Base-by-base conservation (phyloP, 805 yeast species). In the Huiozyma sinensis region DNA sequence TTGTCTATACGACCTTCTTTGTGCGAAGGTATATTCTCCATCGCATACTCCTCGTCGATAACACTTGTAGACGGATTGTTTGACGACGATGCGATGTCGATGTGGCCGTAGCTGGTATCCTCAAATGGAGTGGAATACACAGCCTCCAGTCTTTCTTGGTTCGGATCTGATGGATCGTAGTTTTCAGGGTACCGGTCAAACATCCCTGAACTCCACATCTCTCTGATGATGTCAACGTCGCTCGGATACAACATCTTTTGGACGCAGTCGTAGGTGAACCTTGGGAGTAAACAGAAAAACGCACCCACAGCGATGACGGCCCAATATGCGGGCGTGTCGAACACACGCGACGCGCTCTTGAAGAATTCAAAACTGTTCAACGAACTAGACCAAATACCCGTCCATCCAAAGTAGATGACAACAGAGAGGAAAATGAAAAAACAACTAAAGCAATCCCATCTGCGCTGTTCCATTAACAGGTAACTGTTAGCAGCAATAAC, bases 161-260 rank as follows among this genome's bases (percentile, higher is more conserved):
- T 63, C n/a, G 89, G 87, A 61, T 83, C 89, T 1, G 94, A 83
- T 30, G 94, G 94, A 58, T 83, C 94, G 57, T 81, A 83, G 43
- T 75, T 70, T 7, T 59, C 67, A 7, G 88, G 88, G 56, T 79
- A 83, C 33, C 71, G 75, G 47, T 69, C 77, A 54, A 74, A 83
- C 49, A 79, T 80, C 36, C 94, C 94, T 41, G 71, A 67, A 13
- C 64, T 61, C 52, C 77, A 79, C 64, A 84, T 73, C 61, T 84
- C 92, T 53, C 92, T 66, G 44, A 84, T 71, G 49, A 84, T 79
- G 54, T 84, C 92, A 46, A 80, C 65, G 60, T 84, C 92, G 45
- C 65, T 70, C n/a, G 94, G 95, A 51, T 55, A 65, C 50, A 66
- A 72, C 29, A 77, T 54, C 46, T 73, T 76, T 48, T 67, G 70